phyloP scores from a whole-genome alignment of 305 asterid species.

The Fraxinus xanthoxyloides region DNA sequence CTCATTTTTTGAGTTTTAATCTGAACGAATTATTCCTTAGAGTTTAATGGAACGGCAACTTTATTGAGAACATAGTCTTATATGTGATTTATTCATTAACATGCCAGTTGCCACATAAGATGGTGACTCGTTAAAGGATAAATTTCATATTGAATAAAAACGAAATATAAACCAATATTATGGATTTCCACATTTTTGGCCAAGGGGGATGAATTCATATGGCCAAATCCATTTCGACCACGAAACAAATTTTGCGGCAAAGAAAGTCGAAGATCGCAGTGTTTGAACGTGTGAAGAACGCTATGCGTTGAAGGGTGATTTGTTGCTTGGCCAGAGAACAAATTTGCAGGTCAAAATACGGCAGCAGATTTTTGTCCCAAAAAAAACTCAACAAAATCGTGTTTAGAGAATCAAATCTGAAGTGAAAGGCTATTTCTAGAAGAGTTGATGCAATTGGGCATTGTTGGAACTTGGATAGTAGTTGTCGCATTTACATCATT shows the following conservation, averaged over 20 bases:
- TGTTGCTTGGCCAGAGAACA: neutral
- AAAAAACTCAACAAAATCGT: neutral
- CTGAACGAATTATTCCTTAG: no score
- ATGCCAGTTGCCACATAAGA: no score
- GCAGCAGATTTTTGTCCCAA: neutral
- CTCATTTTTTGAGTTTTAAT: no score
- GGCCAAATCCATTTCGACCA: neutral
- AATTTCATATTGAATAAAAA: no score
- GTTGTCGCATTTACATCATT: neutral
- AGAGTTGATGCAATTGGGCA: neutral
- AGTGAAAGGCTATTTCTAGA: neutral
- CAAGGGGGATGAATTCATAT: slow-evolving; percentile 1
- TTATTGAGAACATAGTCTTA: no score
- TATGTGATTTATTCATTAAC: no score
- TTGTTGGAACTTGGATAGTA: no score
- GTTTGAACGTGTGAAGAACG: neutral
- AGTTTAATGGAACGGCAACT: no score
- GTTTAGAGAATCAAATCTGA: neutral
- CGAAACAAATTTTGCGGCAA: neutral
- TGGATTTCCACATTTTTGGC: slow-evolving; percentile 15
- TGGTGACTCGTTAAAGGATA: no score
- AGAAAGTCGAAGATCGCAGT: neutral
- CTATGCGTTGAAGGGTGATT: neutral
- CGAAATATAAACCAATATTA: no score
- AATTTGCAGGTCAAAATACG: neutral